Conservation (phyloP, 2,329 filamentous ascomycete species). For the Monilinia aucupariae region DNA sequence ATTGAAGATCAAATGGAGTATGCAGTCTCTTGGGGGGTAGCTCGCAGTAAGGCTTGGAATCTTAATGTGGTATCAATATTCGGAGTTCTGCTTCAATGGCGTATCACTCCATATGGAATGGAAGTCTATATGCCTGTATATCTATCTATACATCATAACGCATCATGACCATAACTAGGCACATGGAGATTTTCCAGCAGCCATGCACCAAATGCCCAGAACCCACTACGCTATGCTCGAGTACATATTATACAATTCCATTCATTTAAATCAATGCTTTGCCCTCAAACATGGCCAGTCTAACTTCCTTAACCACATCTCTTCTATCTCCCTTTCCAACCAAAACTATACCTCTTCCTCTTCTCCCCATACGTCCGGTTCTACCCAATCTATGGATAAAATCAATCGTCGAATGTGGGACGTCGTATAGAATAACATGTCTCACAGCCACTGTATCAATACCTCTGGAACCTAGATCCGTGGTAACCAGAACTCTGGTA, state of each 20-base stretch:
- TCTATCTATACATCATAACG: neutral
- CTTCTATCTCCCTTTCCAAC: conserved; percentile 84
- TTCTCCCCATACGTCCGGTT: conserved; percentile 84
- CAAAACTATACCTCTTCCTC: conserved; percentile 83
- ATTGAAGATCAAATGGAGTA: too few relatives aligned
- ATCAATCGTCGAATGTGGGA: conserved; percentile 96
- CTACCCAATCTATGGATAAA: conserved; percentile 94
- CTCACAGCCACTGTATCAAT: conserved; percentile 90
- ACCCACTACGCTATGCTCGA: neutral
- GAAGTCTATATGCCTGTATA: neutral
- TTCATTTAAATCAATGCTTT: conserved; percentile 61
- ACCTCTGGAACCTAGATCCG: conserved; percentile 84
- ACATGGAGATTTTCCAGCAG: neutral
- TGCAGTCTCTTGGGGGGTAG: too few relatives aligned
- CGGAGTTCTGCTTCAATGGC: neutral
- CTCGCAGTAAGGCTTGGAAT: too few relatives aligned
- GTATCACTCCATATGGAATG: neutral
- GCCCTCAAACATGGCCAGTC: conserved; percentile 80
- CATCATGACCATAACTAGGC: neutral
- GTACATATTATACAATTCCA: conserved; percentile 17
- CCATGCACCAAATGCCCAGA: neutral
- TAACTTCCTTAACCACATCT: conserved; percentile 87
- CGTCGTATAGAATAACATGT: conserved; percentile 90
- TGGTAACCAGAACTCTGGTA: conserved; percentile 88
- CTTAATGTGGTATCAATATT: neutral